These are phyloP conservation scores for Benincasa hispida DNA, from an alignment of 306 rosid genomes.

Conservation along the genomic window DNA sequence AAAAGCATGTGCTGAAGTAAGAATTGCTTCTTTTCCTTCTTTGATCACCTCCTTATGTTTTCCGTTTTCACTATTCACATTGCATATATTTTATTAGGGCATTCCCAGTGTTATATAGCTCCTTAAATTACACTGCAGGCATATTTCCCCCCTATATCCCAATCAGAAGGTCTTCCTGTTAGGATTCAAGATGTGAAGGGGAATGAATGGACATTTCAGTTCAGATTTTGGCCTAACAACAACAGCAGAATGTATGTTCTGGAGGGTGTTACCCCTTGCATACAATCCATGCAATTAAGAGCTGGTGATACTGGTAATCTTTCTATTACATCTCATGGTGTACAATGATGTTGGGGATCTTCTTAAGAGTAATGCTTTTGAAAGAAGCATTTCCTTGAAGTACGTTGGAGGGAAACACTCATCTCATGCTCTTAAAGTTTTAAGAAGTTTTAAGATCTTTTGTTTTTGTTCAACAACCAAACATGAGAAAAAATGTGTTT, in stretches of 20 bases:
- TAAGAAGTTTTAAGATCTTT: background rate
- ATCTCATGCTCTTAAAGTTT: background rate
- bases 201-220: constrained; percentile 95
- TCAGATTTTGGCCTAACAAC: constrained; percentile 99
- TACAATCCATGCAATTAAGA: constrained; percentile 74
- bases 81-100: background rate
- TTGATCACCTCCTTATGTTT: background rate
- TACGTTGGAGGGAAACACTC: background rate
- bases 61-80: background rate
- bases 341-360: background rate
- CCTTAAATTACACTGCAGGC: constrained; percentile 41
- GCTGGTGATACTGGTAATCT: constrained; percentile 96
- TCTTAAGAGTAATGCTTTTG: background rate
- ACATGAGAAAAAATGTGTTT: background rate
- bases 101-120: background rate
- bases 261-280: constrained; percentile 99
- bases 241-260: constrained; percentile 98
- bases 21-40: constrained; percentile 7
- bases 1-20: constrained; percentile 98
- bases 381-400: background rate
- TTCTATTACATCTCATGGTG: constrained; percentile 3
- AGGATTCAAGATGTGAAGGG: constrained; percentile 85
- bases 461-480: background rate
- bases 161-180: constrained; percentile 93
- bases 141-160: constrained; percentile 78